A percentile compares a stretch with the other conserved stretches of the same genome.
Conservation (phyloP, 2,329 filamentous ascomycete species). For the Venturia asperata region DNA sequence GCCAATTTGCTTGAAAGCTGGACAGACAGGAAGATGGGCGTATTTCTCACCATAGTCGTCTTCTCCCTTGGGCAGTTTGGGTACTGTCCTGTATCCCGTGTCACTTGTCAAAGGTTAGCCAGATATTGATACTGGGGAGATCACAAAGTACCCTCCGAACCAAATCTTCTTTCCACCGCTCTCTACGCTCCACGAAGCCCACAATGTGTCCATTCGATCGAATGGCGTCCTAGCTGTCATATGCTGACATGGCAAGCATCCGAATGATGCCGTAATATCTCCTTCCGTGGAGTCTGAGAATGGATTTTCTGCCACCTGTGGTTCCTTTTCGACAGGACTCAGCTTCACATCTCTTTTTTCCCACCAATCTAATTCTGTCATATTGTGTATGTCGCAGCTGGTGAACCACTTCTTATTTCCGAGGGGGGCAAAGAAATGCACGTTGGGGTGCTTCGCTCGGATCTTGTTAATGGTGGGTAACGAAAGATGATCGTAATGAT, state of each 20-base stretch:
- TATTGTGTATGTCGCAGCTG: constrained; percentile 60
- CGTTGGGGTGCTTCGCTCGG: constrained; percentile 62
- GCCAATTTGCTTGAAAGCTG: constrained; percentile 81
- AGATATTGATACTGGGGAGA: background rate
- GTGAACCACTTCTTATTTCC: constrained; percentile 80
- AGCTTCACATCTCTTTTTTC: constrained; percentile 69
- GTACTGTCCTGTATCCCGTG: constrained; percentile 80
- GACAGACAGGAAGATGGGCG: constrained; percentile 60
- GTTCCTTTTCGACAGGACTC: constrained; percentile 29
- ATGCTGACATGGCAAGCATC: constrained; percentile 80
- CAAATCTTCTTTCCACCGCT: constrained; percentile 72
- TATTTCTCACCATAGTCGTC: constrained; percentile 69
- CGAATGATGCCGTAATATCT: constrained; percentile 62
- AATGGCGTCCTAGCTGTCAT: constrained; percentile 60
- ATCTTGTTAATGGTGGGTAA: constrained; percentile 67
- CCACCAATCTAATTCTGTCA: constrained; percentile 96
- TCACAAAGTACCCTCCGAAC: constrained; percentile 56
- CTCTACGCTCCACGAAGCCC: constrained; percentile 77
- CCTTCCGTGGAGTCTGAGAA: background rate
- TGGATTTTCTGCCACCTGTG: constrained; percentile 6
- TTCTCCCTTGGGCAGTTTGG: constrained; percentile 50
- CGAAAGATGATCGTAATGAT: constrained; percentile 88
- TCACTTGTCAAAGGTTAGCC: constrained; percentile 49
- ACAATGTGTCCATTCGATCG: constrained; percentile 71
- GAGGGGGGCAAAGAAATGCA: constrained; percentile 81